Conservation (phyloP, 192 early-diverging fungal species). For the Martensiomyces pterosporus region DNA sequence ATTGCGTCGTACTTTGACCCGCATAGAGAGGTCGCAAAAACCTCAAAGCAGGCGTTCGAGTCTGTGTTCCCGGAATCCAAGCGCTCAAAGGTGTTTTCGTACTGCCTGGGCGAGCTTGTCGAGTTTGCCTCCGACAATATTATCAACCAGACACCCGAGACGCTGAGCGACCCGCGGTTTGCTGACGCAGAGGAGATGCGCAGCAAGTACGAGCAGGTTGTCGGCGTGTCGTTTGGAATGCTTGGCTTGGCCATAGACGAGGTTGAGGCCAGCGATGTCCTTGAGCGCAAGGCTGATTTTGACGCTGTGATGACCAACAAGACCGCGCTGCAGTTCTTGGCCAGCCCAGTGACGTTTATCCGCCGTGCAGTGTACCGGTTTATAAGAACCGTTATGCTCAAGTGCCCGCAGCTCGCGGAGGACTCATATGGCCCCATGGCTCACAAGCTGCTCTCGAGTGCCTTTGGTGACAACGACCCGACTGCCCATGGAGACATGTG, state of each 20-base stretch:
- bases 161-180: slow-evolving; percentile 60
- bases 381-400: slow-evolving; percentile 23
- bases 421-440: slow-evolving; percentile 48
- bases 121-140: slow-evolving; percentile 65
- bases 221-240: slow-evolving; percentile 39
- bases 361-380: slow-evolving; percentile 37
- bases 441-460: slow-evolving; percentile 56
- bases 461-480: slow-evolving; percentile 71
- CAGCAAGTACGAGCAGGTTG: slow-evolving; percentile 38
- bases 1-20: slow-evolving; percentile 78
- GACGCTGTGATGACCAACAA: slow-evolving; percentile 18
- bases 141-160: slow-evolving; percentile 73
- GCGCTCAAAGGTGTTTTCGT: slow-evolving; percentile 66
- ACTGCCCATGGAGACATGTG: slow-evolving; percentile 76
- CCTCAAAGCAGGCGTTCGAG: slow-evolving; percentile 55
- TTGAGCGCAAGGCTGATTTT: slow-evolving; percentile 31
- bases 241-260: slow-evolving; percentile 33
- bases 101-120: slow-evolving; percentile 72
- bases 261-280: slow-evolving; percentile 6
- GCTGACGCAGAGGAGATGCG: slow-evolving; percentile 31
- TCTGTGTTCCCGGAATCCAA: slow-evolving; percentile 79
- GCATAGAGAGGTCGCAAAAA: slow-evolving; percentile 66
- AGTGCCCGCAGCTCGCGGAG: slow-evolving; percentile 43
- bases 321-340: slow-evolving; percentile 10
- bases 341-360: slow-evolving; percentile 25